A percentile compares a stretch with the other conserved stretches of the same genome.
phyloP scores from a whole-genome alignment of 2,329 filamentous ascomycete genomes.

The Microdochium trichocladiopsis region DNA sequence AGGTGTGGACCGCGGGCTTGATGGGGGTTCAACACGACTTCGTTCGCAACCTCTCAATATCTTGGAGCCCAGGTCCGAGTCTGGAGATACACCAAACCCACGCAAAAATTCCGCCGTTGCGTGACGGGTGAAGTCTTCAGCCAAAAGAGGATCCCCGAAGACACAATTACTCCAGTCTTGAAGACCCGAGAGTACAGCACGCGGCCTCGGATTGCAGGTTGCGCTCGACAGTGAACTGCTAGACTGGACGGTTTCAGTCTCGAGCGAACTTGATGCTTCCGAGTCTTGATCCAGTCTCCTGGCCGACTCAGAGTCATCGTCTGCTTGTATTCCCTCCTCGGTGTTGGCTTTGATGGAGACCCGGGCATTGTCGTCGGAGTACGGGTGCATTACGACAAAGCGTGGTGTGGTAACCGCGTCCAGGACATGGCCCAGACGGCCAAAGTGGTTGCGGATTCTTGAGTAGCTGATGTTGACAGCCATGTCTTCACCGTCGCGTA shows the following conservation, averaged over 20 bases:
- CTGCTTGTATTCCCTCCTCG: no score
- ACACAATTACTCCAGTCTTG: constrained; percentile 51
- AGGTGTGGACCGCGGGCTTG: no score
- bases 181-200: constrained; percentile 35
- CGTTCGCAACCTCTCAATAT: neutral
- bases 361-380: constrained; percentile 41
- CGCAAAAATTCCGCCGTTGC: constrained; percentile 36
- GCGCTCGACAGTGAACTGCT: neutral
- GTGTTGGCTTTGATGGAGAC: no score
- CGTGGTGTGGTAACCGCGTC: constrained; percentile 44
- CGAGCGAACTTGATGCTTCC: neutral
- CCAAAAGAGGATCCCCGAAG: constrained; percentile 53
- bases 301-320: no score
- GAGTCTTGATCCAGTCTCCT: neutral
- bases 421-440: constrained; percentile 38
- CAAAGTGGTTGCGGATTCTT: constrained; percentile 43
- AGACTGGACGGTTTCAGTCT: no score
- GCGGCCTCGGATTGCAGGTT: constrained; percentile 1
- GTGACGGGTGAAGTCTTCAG: constrained; percentile 37
- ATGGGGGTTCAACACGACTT: no score
- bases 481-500: constrained; percentile 55
- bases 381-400: constrained; percentile 47
- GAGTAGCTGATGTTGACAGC: constrained; percentile 50
- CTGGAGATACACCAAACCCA: constrained; percentile 29
- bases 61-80: neutral